Evolutionary conservation across 169 alveolate species (phyloP).

Genomic region (Cryptosporidium parvum): DNA sequence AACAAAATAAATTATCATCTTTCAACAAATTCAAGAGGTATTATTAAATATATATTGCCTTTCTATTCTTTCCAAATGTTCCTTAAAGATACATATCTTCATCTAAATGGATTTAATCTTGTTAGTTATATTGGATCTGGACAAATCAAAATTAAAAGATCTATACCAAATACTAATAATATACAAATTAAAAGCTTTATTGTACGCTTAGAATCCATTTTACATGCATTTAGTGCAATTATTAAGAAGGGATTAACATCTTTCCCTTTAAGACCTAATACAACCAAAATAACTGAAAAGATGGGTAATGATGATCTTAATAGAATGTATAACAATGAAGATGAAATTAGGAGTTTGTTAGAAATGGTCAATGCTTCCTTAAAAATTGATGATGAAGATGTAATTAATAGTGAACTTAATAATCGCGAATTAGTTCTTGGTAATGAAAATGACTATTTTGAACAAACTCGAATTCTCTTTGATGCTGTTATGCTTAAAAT

Average conservation of each 20-base stretch:
- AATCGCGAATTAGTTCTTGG: background rate
- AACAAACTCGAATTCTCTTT: slow-evolving; percentile 20
- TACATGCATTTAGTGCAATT: slow-evolving; percentile 72
- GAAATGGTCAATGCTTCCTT: background rate
- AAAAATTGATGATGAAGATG: slow-evolving; percentile 28
- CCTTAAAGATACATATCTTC: slow-evolving; percentile 23
- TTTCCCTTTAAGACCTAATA: background rate
- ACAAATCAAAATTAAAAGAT: background rate
- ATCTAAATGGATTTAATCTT: slow-evolving; percentile 6
- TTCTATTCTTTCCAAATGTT: slow-evolving; percentile 57
- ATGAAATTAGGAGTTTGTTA: background rate
- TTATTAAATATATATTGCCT: slow-evolving; percentile 13
- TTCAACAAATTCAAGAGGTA: background rate
- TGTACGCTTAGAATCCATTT: background rate
- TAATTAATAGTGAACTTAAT: background rate
- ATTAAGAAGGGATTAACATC: slow-evolving; percentile 25
- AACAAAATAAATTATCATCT: background rate
- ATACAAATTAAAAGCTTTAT: background rate
- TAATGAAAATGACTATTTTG: background rate
- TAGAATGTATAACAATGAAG: background rate
- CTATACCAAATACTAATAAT: background rate
- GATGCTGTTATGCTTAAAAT: slow-evolving; percentile 32
- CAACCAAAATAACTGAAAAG: too few species aligned
- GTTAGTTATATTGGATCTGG: background rate
- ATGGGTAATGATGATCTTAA: background rate